These are phyloP conservation scores for Spergularia marina DNA, from an alignment of 148 eudicot species.

Conservation along the genomic window DNA sequence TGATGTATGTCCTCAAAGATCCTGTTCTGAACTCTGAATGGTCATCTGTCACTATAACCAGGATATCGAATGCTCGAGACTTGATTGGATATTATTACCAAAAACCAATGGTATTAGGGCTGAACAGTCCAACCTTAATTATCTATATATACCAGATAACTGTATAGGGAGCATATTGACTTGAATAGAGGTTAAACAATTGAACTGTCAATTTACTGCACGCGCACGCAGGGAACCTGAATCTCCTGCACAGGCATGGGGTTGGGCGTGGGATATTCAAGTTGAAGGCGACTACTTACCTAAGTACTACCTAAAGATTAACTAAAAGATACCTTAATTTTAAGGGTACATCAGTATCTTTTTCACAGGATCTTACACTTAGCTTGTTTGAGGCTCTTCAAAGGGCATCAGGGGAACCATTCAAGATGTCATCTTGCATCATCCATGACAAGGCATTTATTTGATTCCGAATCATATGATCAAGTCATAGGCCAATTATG, in stretches of 20 bases:
- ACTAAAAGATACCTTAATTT: slow-evolving; percentile 22
- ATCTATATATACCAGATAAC: background rate
- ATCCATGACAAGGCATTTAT: background rate
- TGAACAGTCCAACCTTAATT: background rate
- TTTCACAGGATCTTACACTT: slow-evolving; percentile 8
- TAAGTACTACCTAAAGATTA: slow-evolving; percentile 14
- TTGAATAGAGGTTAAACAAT: slow-evolving; percentile 18
- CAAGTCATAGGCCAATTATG: slow-evolving; percentile 14
- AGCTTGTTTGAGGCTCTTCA: slow-evolving; percentile 19
- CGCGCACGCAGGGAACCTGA: background rate
- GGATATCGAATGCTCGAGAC: no score
- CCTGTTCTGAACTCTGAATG: no score
- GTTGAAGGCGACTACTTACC: background rate
- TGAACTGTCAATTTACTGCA: slow-evolving; percentile 10
- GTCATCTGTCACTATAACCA: no score
- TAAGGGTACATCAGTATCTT: slow-evolving; percentile 14
- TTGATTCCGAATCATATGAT: slow-evolving; percentile 3
- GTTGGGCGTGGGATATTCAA: slow-evolving; percentile 10
- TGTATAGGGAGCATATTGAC: slow-evolving; percentile 1
- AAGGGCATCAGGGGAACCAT: slow-evolving; percentile 20
- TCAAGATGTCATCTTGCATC: slow-evolving; percentile 18
- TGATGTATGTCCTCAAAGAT: no score
- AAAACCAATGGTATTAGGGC: slow-evolving; percentile 5
- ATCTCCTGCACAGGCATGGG: slow-evolving; percentile 17
- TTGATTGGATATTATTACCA: background rate